Evolutionary conservation across 495 filamentous ascomycete species (phyloP).

Genomic region (Trichoderma asperelloides): DNA sequence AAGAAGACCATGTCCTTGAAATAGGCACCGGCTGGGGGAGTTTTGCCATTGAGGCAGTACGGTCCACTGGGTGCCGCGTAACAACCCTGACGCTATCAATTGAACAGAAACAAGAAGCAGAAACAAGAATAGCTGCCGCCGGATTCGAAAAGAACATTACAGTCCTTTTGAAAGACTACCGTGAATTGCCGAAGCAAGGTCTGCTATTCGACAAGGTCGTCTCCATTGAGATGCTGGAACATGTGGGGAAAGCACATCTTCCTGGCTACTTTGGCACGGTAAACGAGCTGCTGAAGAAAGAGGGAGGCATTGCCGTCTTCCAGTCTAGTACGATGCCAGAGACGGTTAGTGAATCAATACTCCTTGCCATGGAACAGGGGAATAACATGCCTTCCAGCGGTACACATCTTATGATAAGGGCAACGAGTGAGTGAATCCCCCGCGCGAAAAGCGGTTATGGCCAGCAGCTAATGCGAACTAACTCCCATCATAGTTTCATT

Average conservation of each 20-base stretch:
- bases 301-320: slow-evolving; percentile 58
- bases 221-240: slow-evolving; percentile 70
- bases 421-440: slow-evolving; percentile 31
- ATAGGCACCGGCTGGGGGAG: slow-evolving; percentile 65
- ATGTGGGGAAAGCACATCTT: slow-evolving; percentile 56
- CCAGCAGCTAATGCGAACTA: slow-evolving; percentile 9
- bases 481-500: slow-evolving; percentile 43
- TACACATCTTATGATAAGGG: slow-evolving; percentile 36
- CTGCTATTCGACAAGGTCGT: slow-evolving; percentile 58
- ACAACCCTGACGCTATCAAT: slow-evolving; percentile 53
- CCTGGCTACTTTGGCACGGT: slow-evolving; percentile 52
- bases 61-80: slow-evolving; percentile 49
- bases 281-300: slow-evolving; percentile 48
- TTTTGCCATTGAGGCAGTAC: slow-evolving; percentile 54
- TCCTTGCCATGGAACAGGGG: not conserved
- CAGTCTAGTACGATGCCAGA: slow-evolving; percentile 73
- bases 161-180: slow-evolving; percentile 55
- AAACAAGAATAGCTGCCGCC: slow-evolving; percentile 44
- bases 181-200: slow-evolving; percentile 41
- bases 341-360: slow-evolving; percentile 12
- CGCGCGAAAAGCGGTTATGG: slow-evolving; percentile 10
- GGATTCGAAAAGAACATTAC: slow-evolving; percentile 43
- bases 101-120: slow-evolving; percentile 54
- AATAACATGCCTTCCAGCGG: slow-evolving; percentile 15
- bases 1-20: slow-evolving; percentile 56